A percentile compares a stretch with the other conserved stretches of the same genome.
These are phyloP conservation scores for Xerocomellus dryophilus DNA, from an alignment of 768 basidiomycete genomes.

Conservation along the genomic window DNA sequence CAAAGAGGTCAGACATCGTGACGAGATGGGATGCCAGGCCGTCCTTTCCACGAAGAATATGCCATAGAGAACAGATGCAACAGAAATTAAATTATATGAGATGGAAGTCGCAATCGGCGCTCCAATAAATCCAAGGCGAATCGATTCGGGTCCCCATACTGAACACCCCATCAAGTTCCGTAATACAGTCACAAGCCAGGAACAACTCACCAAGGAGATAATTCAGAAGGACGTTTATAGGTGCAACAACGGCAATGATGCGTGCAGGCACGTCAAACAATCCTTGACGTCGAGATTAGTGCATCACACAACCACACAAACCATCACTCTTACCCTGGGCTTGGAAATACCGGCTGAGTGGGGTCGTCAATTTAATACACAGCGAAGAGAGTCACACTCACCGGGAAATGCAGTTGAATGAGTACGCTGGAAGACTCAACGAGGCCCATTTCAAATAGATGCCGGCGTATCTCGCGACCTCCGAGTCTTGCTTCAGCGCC, in stretches of 20 bases:
- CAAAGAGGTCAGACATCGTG: slow-evolving; percentile 61
- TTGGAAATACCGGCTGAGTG: slow-evolving; percentile 54
- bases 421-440: slow-evolving; percentile 74
- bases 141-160: slow-evolving; percentile 83
- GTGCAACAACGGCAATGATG: slow-evolving; percentile 77
- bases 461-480: slow-evolving; percentile 73
- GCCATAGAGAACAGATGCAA: slow-evolving; percentile 61
- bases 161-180: slow-evolving; percentile 50
- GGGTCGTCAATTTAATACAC: slow-evolving; percentile 51
- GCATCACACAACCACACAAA: too few species aligned
- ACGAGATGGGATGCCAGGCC: slow-evolving; percentile 82
- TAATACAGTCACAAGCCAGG: background rate
- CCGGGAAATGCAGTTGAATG: slow-evolving; percentile 54
- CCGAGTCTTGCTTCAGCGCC: slow-evolving; percentile 69
- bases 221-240: slow-evolving; percentile 79
- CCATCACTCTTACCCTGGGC: slow-evolving; percentile 63
- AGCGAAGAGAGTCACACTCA: slow-evolving; percentile 3
- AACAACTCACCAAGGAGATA: slow-evolving; percentile 67
- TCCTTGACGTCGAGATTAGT: slow-evolving; percentile 36
- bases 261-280: slow-evolving; percentile 84
- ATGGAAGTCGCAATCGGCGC: slow-evolving; percentile 88
- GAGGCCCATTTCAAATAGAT: slow-evolving; percentile 69
- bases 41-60: slow-evolving; percentile 60
- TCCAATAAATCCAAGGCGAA: slow-evolving; percentile 86
- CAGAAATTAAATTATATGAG: slow-evolving; percentile 77